A percentile compares a stretch with the other conserved stretches of the same genome.
Conservation (phyloP, 179 eudicot species). For the Heliamphora pulchella region DNA sequence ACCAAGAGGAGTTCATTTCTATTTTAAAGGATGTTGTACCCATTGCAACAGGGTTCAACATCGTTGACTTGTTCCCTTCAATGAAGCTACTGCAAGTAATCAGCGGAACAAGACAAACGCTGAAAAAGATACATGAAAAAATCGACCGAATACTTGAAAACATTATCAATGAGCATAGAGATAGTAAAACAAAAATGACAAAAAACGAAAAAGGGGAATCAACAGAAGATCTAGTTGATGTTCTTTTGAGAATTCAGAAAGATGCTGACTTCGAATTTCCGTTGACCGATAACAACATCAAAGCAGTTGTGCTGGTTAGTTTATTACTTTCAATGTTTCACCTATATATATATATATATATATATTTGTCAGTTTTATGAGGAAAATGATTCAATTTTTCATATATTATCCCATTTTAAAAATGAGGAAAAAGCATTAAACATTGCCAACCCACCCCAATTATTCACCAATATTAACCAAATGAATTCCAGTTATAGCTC, state of each 20-base stretch:
- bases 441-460: too few species aligned
- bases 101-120: not conserved
- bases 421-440: too few species aligned
- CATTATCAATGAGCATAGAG: conserved; percentile 12
- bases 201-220: not conserved
- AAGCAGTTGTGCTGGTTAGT: conserved; percentile 15
- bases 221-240: conserved; percentile 15
- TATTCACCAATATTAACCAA: too few species aligned
- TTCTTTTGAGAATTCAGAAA: conserved; percentile 15
- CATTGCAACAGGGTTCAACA: not conserved
- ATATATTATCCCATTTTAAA: too few species aligned
- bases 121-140: not conserved
- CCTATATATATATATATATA: too few species aligned
- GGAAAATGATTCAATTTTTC: too few species aligned
- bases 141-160: not conserved
- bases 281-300: conserved; percentile 4
- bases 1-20: not conserved
- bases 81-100: not conserved
- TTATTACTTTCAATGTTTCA: not conserved
- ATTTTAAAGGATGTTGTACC: not conserved
- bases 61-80: not conserved
- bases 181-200: not conserved
- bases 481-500: too few species aligned
- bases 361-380: too few species aligned
- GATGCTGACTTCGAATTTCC: conserved; percentile 7